Evolutionary conservation across 345 rosid species (phyloP).

Genomic region (Hypericum perforatum): DNA sequence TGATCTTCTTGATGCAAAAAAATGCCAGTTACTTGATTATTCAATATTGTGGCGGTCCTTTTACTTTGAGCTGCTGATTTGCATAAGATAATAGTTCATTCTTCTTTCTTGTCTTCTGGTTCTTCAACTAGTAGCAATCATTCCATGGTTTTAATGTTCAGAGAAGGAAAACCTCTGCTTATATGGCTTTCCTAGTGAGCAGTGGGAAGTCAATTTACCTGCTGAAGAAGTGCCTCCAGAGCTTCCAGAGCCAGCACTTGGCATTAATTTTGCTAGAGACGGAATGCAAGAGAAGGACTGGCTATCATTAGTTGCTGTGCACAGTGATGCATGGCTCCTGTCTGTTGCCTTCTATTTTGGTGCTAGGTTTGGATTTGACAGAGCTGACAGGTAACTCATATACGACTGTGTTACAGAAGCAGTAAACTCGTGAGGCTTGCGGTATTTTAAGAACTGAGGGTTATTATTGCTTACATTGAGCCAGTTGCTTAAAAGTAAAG

Average conservation of each 20-base stretch:
- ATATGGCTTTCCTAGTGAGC: constrained; percentile 65
- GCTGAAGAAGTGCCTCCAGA: constrained; percentile 91
- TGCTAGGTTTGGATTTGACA: constrained; percentile 61
- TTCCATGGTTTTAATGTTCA: constrained; percentile 33
- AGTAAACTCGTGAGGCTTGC: no score
- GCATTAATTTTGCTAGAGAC: constrained; percentile 82
- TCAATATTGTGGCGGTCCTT: no score
- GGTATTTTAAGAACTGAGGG: no score
- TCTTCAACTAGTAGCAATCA: no score
- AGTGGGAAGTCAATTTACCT: constrained; percentile 80
- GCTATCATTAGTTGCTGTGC: constrained; percentile 76
- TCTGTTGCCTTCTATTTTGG: constrained; percentile 72
- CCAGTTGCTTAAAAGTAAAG: no score
- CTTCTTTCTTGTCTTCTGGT: no score
- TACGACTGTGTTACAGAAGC: no score
- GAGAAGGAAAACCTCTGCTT: constrained; percentile 85
- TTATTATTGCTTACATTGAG: no score
- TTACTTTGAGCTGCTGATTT: no score
- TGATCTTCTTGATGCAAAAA: no score
- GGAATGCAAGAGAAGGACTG: constrained; percentile 79
- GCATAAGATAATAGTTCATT: no score
- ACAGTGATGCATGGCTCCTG: constrained; percentile 75
- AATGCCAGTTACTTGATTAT: no score
- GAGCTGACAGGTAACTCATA: constrained; percentile 49
- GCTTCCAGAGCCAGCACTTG: constrained; percentile 86